Evolutionary conservation across 129 eudicot genomes (phyloP), one percentile per base, ranked within the genome.

Genomic region (carrot (Daucus carota)): DNA sequence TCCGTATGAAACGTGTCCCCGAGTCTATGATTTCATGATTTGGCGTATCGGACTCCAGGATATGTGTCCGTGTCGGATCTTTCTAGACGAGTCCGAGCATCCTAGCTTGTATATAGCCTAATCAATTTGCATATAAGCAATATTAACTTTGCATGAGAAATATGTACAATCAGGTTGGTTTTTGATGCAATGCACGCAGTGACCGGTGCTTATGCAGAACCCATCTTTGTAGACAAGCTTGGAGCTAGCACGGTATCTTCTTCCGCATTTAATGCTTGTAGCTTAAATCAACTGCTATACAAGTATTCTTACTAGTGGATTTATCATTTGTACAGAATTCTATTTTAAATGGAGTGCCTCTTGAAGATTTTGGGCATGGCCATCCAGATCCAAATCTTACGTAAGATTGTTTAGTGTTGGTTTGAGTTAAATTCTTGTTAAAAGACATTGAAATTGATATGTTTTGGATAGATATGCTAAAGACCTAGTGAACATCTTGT

Each of bases 171-270:
- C 91, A 95, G 99, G 94, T 89, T 95, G 79, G 78, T 86, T 80
- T 92, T 95, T 85, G 99, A 95, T 83, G 99, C 99, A 80, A 95
- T 95, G 99, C 97, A 92, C 77, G 99, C 99, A 57, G 99, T 95
- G 76, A 88, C 97, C 38, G 99, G 99, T 80, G 99, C 99, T 77
- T 95, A 95, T 81, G 99, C 99, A 74, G 88, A 89, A 72, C 99
- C 99, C 26, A 95, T 95, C 43, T 95, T 92, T 84, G 97, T 95
- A 73, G 97, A 95, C 79, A 95, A 92, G 87, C 90, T 95, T 74
- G 97, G 97, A 89, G 99, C 99, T 77, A 84, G 84, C 78, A 76
- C 46, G 80, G 97, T 92, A 86, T 78, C 48, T 75, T 68, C 46
- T 75, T 68, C 41, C 46, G 77, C 20, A 26, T 73, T 28, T 52